A percentile compares a stretch with the other conserved stretches of the same genome.
These are phyloP conservation scores for Hortaea werneckii DNA, from an alignment of 2,329 filamentous ascomycete genomes.

Conservation along the genomic window DNA sequence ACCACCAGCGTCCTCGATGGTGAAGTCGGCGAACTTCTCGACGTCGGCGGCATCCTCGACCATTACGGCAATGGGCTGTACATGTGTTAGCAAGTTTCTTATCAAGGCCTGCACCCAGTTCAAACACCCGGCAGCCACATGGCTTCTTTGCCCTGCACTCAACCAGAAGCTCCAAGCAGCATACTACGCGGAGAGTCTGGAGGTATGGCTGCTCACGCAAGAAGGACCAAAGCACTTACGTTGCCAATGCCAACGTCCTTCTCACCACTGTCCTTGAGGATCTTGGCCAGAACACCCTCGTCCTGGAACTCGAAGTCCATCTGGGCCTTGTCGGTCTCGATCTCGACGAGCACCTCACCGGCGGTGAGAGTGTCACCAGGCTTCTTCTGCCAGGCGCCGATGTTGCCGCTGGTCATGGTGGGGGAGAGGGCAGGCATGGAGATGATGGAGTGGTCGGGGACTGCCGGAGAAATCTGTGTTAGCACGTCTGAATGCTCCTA, in stretches of 20 bases:
- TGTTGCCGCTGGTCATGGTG: conserved; percentile 94
- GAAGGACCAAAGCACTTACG: no score
- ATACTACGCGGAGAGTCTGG: no score
- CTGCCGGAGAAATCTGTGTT: no score
- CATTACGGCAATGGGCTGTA: conserved; percentile 86
- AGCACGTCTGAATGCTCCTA: no score
- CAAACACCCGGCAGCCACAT: no score
- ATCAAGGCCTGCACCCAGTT: neutral
- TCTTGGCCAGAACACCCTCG: conserved; percentile 88
- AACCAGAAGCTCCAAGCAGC: no score
- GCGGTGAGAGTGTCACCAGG: conserved; percentile 75
- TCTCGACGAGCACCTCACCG: conserved; percentile 71
- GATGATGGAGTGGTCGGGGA: conserved; percentile 87
- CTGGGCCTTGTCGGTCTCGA: conserved; percentile 99
- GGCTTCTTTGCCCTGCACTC: no score
- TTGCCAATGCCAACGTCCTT: conserved; percentile 93
- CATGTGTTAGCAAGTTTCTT: neutral
- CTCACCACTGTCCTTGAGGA: conserved; percentile 81
- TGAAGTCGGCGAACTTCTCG: conserved; percentile 79
- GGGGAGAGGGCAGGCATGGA: conserved; percentile 97
- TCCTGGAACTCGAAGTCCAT: conserved; percentile 99
- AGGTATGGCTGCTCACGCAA: no score
- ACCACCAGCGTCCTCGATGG: conserved; percentile 80
- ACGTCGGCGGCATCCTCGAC: conserved; percentile 87
- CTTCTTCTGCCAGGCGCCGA: conserved; percentile 97